Percentiles rank a stretch among this genome's conserved stretches.
phyloP scores from a whole-genome alignment of 2,329 filamentous ascomycete species.

The Cladophialophora psammophila region DNA sequence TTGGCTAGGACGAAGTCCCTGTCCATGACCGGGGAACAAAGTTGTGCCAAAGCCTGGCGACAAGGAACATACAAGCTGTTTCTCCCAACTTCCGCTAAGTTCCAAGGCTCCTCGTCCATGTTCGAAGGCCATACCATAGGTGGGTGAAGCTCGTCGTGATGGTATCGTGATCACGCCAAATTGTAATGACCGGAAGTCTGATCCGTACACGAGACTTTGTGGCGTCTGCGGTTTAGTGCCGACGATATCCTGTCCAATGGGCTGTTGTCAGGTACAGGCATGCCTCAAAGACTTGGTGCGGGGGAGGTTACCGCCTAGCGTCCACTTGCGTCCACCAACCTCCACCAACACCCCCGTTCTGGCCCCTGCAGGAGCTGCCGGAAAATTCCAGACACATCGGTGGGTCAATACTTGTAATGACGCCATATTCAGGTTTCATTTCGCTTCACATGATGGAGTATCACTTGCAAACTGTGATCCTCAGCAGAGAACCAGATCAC shows the following conservation, averaged over 20 bases:
- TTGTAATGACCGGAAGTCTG: background rate
- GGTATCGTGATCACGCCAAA: background rate
- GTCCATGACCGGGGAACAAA: background rate
- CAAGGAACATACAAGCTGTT: background rate
- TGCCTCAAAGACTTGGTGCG: background rate
- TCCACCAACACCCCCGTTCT: background rate
- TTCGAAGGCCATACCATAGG: background rate
- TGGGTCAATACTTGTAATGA: background rate
- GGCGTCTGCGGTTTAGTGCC: background rate
- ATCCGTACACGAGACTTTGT: background rate
- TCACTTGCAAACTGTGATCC: background rate
- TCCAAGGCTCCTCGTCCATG: background rate
- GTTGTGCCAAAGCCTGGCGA: background rate
- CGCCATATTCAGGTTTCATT: background rate
- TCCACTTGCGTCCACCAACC: background rate
- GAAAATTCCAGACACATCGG: slow-evolving; percentile 7
- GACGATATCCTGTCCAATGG: background rate
- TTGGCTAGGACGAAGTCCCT: background rate
- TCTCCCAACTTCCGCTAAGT: background rate
- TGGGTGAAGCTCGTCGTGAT: background rate
- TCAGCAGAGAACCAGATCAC: background rate
- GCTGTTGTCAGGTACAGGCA: background rate
- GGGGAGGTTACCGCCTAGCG: background rate
- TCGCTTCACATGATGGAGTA: background rate
- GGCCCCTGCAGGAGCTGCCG: background rate